Conservation (phyloP, 129 eudicot species). For the Flaveria ramosissima region DNA sequence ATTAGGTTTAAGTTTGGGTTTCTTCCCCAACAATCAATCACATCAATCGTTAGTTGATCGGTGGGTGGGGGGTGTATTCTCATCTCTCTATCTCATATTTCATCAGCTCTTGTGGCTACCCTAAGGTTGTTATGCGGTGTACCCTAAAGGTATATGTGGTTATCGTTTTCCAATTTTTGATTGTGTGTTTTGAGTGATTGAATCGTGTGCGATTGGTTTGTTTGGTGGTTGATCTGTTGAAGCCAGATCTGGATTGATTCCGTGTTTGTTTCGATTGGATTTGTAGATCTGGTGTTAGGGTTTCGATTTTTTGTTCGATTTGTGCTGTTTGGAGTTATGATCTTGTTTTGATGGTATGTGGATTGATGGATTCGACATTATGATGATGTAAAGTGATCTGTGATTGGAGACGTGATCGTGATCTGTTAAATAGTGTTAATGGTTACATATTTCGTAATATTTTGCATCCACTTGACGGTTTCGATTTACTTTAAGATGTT, state of each 20-base stretch:
- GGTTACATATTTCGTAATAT: too few species aligned
- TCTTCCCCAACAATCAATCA: background rate
- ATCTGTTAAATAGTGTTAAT: too few species aligned
- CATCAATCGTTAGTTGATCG: background rate
- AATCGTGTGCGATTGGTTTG: background rate
- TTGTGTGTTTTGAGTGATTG: background rate
- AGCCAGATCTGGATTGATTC: slow-evolving; percentile 31
- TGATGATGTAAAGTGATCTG: background rate
- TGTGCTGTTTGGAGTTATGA: background rate
- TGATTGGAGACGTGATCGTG: too few species aligned
- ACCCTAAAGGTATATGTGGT: slow-evolving; percentile 49
- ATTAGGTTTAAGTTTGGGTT: slow-evolving; percentile 27
- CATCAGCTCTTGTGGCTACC: slow-evolving; percentile 55
- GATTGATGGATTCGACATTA: background rate
- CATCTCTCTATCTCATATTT: slow-evolving; percentile 22
- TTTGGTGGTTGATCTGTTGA: slow-evolving; percentile 4
- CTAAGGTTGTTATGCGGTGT: slow-evolving; percentile 60
- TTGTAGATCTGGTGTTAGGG: slow-evolving; percentile 34
- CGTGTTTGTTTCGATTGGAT: slow-evolving; percentile 3
- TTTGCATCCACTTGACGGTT: too few species aligned
- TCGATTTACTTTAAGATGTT: too few species aligned
- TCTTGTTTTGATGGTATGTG: background rate
- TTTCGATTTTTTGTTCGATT: background rate
- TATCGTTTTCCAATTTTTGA: background rate
- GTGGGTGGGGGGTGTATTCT: slow-evolving; percentile 34